Evolutionary conservation across 768 basidiomycete species (phyloP).

Genomic region (Lentinula raphanica): DNA sequence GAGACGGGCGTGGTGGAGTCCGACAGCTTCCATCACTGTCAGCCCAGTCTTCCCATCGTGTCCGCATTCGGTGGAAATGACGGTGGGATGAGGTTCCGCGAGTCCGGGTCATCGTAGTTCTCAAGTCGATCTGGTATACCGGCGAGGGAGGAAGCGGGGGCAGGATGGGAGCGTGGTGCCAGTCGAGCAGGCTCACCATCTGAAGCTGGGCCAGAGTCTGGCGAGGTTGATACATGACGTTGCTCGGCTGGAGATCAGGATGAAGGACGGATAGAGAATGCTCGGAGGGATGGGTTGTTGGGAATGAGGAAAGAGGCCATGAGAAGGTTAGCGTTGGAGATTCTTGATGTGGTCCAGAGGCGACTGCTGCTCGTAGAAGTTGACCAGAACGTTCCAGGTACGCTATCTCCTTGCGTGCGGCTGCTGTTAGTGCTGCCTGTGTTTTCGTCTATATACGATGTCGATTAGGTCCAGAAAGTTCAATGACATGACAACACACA

Average conservation of each 20-base stretch:
- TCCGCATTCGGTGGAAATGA: constrained; percentile 37
- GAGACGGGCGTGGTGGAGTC: constrained; percentile 40
- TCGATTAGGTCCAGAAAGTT: constrained; percentile 24
- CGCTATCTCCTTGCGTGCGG: constrained; percentile 41
- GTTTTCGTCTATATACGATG: constrained; percentile 33
- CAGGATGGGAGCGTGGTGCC: constrained; percentile 52
- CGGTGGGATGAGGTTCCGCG: constrained; percentile 32
- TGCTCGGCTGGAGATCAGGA: constrained; percentile 45
- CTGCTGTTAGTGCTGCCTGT: constrained; percentile 37
- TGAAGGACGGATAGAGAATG: constrained; percentile 51
- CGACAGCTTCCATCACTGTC: constrained; percentile 21
- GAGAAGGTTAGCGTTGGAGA: constrained; percentile 40
- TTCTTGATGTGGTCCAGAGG: constrained; percentile 45
- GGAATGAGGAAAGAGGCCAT: constrained; percentile 44
- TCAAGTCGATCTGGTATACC: constrained; percentile 38
- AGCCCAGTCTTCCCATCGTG: constrained; percentile 34
- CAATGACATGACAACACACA: no score
- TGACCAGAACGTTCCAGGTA: constrained; percentile 44
- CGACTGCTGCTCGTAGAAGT: constrained; percentile 38
- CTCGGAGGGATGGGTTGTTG: constrained; percentile 28
- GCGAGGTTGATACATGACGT: constrained; percentile 44
- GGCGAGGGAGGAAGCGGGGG: constrained; percentile 46
- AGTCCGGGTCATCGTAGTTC: constrained; percentile 41
- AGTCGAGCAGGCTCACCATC: constrained; percentile 43
- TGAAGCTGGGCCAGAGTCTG: constrained; percentile 32